Percentiles rank a stretch among this genome's conserved stretches.
Evolutionary conservation across 352 stramenopile genomes (phyloP).

Genomic region (Phytophthora pseudosyringae): DNA sequence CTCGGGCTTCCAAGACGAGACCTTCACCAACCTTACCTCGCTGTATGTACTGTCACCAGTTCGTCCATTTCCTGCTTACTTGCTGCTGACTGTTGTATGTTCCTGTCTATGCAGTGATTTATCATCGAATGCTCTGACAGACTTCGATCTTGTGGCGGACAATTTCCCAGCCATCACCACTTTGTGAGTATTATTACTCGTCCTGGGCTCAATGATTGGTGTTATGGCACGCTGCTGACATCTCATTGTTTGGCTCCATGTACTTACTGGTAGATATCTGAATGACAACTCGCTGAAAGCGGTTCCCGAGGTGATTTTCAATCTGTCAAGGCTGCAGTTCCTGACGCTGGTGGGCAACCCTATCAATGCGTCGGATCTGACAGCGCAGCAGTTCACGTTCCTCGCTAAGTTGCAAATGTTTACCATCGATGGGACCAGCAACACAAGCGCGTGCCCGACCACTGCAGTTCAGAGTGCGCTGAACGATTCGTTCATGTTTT

Average conservation of each 20-base stretch:
- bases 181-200: constrained; percentile 38
- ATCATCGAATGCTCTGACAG: constrained; percentile 48
- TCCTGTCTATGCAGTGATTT: constrained; percentile 42
- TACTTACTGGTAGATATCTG: constrained; percentile 38
- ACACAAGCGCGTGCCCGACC: constrained; percentile 58
- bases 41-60: constrained; percentile 51
- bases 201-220: background rate
- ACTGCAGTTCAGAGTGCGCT: constrained; percentile 49
- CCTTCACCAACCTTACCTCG: constrained; percentile 50
- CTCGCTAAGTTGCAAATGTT: constrained; percentile 59
- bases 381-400: constrained; percentile 55
- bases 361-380: constrained; percentile 58
- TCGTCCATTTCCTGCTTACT: background rate
- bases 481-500: constrained; percentile 71
- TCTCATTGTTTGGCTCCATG: background rate
- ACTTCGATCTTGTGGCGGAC: constrained; percentile 39
- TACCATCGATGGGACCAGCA: constrained; percentile 56
- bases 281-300: constrained; percentile 53
- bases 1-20: constrained; percentile 46
- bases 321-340: constrained; percentile 52
- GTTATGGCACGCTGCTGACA: background rate
- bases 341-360: constrained; percentile 59
- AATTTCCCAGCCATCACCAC: constrained; percentile 56
- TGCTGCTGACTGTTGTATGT: constrained; percentile 9
- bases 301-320: constrained; percentile 64